A percentile compares a stretch with the other conserved stretches of the same genome.
Conservation (phyloP, 202 grass and related monocot species). For the Carex sylvatica region DNA sequence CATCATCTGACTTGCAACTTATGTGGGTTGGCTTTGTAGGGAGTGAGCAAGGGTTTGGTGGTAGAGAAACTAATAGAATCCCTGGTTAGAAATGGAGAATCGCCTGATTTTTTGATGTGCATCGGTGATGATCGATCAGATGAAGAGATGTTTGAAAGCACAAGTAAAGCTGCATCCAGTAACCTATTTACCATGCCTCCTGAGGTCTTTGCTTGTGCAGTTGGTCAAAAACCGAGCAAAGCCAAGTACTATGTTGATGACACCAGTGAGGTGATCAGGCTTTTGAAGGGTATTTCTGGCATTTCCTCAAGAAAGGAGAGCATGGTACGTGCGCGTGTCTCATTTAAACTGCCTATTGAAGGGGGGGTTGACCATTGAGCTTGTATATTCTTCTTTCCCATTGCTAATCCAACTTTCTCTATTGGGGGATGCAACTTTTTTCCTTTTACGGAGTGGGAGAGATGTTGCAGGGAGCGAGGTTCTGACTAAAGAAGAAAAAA, state of each 20-base stretch:
- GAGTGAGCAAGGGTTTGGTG: conserved; percentile 54
- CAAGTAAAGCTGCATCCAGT: conserved; percentile 38
- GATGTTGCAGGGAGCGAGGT: not conserved
- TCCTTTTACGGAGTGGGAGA: not conserved
- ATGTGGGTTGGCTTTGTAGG: conserved; percentile 37
- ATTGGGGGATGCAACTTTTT: conserved; percentile 14
- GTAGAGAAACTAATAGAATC: conserved; percentile 51
- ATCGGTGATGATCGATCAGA: conserved; percentile 79
- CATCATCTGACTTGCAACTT: conserved; percentile 1
- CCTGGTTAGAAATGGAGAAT: conserved; percentile 29
- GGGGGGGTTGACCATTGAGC: conserved; percentile 25
- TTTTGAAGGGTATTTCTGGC: conserved; percentile 40
- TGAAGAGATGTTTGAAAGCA: conserved; percentile 93
- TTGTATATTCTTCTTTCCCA: conserved; percentile 19
- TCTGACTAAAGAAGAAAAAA: conserved; percentile 28
- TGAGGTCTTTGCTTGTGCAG: conserved; percentile 78
- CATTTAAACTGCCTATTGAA: conserved; percentile 28
- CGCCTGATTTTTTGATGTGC: conserved; percentile 68
- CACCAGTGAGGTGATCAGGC: conserved; percentile 61
- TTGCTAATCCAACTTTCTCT: conserved; percentile 13
- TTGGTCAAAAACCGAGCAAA: conserved; percentile 87
- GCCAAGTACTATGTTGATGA: conserved; percentile 84
- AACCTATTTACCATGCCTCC: conserved; percentile 34
- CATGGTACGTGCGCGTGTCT: conserved; percentile 31
- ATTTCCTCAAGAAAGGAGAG: conserved; percentile 32